These are phyloP conservation scores for Escallonia rubra DNA, from an alignment of 129 eudicot genomes.

Conservation along the genomic window DNA sequence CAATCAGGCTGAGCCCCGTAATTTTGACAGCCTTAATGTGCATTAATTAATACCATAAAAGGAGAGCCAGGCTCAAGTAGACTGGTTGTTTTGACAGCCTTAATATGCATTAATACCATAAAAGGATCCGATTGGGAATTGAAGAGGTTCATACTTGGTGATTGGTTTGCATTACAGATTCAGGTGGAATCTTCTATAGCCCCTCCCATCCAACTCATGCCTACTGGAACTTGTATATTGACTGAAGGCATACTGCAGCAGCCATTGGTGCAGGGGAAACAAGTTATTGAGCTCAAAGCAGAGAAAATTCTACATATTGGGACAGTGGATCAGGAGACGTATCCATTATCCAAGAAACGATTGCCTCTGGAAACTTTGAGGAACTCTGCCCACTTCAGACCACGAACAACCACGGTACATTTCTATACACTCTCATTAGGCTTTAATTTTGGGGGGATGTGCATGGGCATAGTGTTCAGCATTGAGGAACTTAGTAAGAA, in stretches of 20 bases:
- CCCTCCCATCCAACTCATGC: constrained; percentile 62
- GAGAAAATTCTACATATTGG: constrained; percentile 77
- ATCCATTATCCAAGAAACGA: constrained; percentile 83
- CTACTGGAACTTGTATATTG: constrained; percentile 70
- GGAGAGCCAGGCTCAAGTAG: no score
- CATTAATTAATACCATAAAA: no score
- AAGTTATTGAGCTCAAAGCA: constrained; percentile 62
- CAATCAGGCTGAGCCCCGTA: no score
- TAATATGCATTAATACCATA: no score
- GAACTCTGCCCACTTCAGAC: constrained; percentile 78
- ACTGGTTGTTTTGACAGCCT: no score
- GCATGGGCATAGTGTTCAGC: no score
- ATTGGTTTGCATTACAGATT: constrained; percentile 29
- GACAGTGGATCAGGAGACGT: constrained; percentile 58
- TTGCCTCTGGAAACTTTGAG: constrained; percentile 70
- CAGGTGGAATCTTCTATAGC: constrained; percentile 68
- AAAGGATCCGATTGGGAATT: no score
- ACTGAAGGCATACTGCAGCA: constrained; percentile 79
- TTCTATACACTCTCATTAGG: no score
- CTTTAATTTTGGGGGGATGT: no score
- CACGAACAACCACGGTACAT: constrained; percentile 78
- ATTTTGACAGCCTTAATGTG: no score
- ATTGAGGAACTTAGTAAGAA: no score
- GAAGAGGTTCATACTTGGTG: background rate
- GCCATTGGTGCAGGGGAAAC: constrained; percentile 48